Evolutionary conservation across 805 yeast genomes (phyloP), one percentile per base, ranked within the genome.

Genomic region (Huiozyma naganishii): DNA sequence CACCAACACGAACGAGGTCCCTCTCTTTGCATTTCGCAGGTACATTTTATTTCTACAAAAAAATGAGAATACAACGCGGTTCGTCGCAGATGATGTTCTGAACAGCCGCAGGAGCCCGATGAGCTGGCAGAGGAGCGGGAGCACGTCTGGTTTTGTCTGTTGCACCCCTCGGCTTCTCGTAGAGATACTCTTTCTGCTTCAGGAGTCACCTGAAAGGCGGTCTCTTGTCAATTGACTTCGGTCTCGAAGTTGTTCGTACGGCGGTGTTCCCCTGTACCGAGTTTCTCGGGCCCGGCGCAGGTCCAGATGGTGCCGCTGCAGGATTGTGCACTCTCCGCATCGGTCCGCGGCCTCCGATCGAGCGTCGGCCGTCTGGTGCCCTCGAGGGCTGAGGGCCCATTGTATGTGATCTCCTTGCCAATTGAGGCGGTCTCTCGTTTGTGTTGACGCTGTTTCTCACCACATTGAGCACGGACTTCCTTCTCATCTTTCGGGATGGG

Each of bases 391-490:
- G 33, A 2, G 33, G 33, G 9, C 33, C n/a, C 11, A 8, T 11
- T 30, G 33, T 30, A 23, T 40, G 33, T 6, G 17, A 34, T 40
- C 10, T 23, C 27, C 13, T 27, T 33, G 27, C 27, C 7, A 36
- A 27, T 29, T 17, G 30, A 33, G 10, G 12, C 7, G 32, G 42
- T 7, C 37, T 6, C 23, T 32, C 30, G 33, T 33, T 27, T 1
- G 43, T 11, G 13, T 41, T 41, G 51, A 45, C 5, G 37, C 61
- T 57, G 41, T 55, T 56, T 43, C 66, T 49, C 17, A 61, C 57
- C 6, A 59, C 58, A 40, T 61, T 58, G n/a, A 61, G 41, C 4
- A 61, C 58, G 3, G 65, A 60, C 41, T 58, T 58, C 41, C 66
- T 54, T 45, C 65, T 54, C 33, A 54, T 41, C 36, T 49, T 57